Evolutionary conservation across 164 flowering plant genomes (phyloP), one percentile per base, ranked within the genome.

Genomic region (Warburgia ugandensis): DNA sequence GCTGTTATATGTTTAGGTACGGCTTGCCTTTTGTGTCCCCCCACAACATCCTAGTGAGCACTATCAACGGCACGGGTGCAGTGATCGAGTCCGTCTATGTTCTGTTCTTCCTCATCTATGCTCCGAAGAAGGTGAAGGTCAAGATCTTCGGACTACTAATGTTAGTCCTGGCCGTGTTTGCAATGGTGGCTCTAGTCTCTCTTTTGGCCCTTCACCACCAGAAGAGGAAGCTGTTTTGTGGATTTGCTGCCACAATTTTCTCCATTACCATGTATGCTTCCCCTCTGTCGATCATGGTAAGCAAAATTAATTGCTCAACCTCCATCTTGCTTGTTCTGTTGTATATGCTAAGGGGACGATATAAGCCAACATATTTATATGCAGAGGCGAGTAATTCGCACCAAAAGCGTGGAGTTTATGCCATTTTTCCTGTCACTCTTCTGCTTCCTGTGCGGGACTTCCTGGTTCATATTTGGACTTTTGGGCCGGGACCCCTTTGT

Each of bases 241-340:
- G 98, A 1, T 43, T 78, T 21, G 86, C 84, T 29, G 80, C 92
- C 36, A 66, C 90, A 56, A 56, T 85, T 50, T 85, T 85, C 80
- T 84, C 96, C 51, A 78, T 87, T 50, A 57, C 79, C 68, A 87
- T 91, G 95, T 87, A 85, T 54, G 96, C 76, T 37, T 80, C 98
- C 0, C 97, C 96, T 5, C 75, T 90, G 0, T 71, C 95, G 1
- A 65, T 86, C 73, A 78, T 90, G 81, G 97, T 90, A 71, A 70
- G 74, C 2, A 2, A 23, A 27, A 16, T 2, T 21, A 16, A 5
- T 38, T 38, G 17, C 16, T 38, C 19, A 45, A 8, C 6, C 12
- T 45, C 20, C 7, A 3, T 22, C 41, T 37, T 37, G 9, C 12
- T 8, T 36, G 2, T 3, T 7, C 17, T 37, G 41, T 37, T 4